Conservation (phyloP, 2,329 filamentous ascomycete species). For the Fusarium mundagurra region DNA sequence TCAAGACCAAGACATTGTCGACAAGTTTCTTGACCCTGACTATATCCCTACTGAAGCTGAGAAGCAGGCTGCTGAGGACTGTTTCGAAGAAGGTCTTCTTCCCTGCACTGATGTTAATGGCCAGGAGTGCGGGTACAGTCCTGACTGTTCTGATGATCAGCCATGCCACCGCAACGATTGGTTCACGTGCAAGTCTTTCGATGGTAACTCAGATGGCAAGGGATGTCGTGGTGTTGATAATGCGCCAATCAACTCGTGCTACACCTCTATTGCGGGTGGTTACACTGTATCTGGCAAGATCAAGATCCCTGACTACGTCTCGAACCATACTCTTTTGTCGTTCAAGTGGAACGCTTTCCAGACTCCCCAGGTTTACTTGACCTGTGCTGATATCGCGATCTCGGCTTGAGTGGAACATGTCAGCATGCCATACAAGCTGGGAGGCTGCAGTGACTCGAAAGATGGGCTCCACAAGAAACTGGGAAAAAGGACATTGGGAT, state of each 20-base stretch:
- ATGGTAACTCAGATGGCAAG: constrained; percentile 43
- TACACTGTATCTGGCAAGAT: constrained; percentile 64
- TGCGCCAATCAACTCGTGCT: constrained; percentile 55
- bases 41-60: constrained; percentile 61
- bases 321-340: constrained; percentile 61
- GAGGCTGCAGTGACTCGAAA: too few species aligned
- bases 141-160: constrained; percentile 57
- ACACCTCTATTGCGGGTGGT: constrained; percentile 62
- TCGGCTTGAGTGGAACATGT: neutral
- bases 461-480: too few species aligned
- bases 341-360: constrained; percentile 66
- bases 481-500: too few species aligned
- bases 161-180: constrained; percentile 62
- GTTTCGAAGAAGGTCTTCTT: constrained; percentile 59
- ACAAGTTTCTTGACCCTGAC: constrained; percentile 58
- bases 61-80: constrained; percentile 64
- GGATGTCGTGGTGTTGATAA: constrained; percentile 59
- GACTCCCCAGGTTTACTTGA: constrained; percentile 63
- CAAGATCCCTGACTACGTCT: constrained; percentile 58
- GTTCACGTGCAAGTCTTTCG: constrained; percentile 63
- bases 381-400: constrained; percentile 63
- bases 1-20: constrained; percentile 59
- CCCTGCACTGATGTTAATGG: constrained; percentile 61
- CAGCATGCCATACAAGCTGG: too few species aligned
- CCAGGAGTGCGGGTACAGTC: constrained; percentile 58